Evolutionary conservation across 768 basidiomycete species (phyloP), one percentile per base, ranked within the genome.

Genomic region (Lactifluus rugatus): DNA sequence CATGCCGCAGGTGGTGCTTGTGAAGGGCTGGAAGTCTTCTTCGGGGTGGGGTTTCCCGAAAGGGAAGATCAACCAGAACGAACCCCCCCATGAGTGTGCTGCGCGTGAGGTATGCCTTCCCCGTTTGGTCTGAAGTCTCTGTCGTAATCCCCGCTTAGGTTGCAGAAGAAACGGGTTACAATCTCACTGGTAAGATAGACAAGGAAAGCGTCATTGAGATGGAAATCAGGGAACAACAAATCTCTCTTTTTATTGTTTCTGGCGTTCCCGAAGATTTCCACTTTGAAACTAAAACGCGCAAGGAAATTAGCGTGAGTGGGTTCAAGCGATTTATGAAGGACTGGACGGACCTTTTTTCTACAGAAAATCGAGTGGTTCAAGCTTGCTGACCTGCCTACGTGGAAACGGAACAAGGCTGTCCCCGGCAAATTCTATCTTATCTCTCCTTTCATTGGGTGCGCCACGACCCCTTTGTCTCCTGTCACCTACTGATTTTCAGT

Each of bases 31-130:
- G 92, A 97, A 96, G 71, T 83, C 91, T 36, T 89, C 87, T 19
- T 89, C 96, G 2, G 91, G 93, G 7, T 99, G 96, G 96, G 88
- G 92, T n/a, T 99, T 98, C 71, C 96, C 96, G 7, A 90, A 95
- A 69, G 96, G 96, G n/a, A 99, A 99, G 74, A 98, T 98, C 70
- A 99, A 99, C 66, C 86, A 94, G 69, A 81, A 88, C 59, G 96
- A 99, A 69, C 82, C 86, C 8, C 81, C 85, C 56, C 78, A 80
- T 49, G 79, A 78, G 54, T 99, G 96, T 71, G 96, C 95, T 2
- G 78, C 89, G 54, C 84, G 96, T 70, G 96, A 99, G 76, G 95
- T 94, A 61, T 54, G 81, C 60, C 31, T 67, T 10, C 8, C 58
- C 48, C 23, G 36, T 42, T 28, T 39, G 48, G 21, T 21, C 23